Base-by-base conservation (phyloP, 371 early-diverging fungal genomes). In the Mortierella polycephala region DNA sequence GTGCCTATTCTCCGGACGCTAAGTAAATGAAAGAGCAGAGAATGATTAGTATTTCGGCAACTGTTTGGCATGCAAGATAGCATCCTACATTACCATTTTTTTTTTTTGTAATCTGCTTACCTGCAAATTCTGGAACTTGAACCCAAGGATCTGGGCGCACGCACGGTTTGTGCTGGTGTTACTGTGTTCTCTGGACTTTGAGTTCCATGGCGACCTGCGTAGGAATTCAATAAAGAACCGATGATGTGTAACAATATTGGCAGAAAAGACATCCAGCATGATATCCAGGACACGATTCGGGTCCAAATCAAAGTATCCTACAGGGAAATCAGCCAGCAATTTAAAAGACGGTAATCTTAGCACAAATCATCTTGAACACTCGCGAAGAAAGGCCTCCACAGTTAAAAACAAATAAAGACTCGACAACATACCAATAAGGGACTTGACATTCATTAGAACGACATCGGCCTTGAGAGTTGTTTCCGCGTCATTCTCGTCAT, bases 281-380 rank as follows among this genome's bases (percentile, higher is more conserved):
- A 96, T 84, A 71, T 95, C 96, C 51, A 96, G 64, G 0, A 93
- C 96, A 45, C 96, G 91, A 83, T 93, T 96, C 0, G 96, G 96
- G 74, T 97, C 97, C 42, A 98, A 82, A 64, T 90, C 89, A 69
- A 96, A 96, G 47, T 90, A 89, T 21, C 96, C 88, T 86, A 56
- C 37, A 5, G 30, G 45, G 0, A 37, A 58, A 51, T 23, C 21
- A 50, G 3, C 21, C 30, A 37, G 9, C 11, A 9, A 49, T 40
- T 44, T 6, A 39, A 39, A 47, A 47, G 47, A 47, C 10, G 47
- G 10, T 47, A 47, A 12, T 12, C 5, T 47, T 12, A 10, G 47
- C 47, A 9, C 30, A 30, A 30, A 30, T 30, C 30, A 30, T 30
- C 30, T 30, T 30, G 30, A 30, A 30, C 30, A 30, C 30, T 30